Percentiles rank a stretch among this genome's conserved stretches.
phyloP scores from a whole-genome alignment of 2,329 filamentous ascomycete species.

The Diplodia intermedia region DNA sequence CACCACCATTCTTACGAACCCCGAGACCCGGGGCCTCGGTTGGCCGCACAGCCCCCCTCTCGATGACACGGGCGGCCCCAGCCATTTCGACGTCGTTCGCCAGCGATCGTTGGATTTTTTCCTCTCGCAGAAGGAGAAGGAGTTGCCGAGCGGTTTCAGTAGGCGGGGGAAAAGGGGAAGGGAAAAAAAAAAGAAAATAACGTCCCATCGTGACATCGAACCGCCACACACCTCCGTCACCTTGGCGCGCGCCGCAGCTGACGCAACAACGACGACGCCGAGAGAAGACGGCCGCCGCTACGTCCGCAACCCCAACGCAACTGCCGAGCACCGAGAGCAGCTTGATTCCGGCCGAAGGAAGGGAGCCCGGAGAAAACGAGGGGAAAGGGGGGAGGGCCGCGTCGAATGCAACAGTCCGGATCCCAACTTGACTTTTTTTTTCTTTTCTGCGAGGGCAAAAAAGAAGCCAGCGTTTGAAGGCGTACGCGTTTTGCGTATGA shows the following conservation, averaged over 20 bases:
- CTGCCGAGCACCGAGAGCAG: neutral
- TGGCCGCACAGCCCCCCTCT: too few relatives aligned
- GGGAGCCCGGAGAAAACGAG: neutral
- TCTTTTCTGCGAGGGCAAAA: neutral
- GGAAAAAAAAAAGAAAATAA: too few relatives aligned
- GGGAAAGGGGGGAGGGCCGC: neutral
- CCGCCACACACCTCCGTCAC: neutral
- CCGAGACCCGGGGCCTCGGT: neutral
- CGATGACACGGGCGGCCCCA: too few relatives aligned
- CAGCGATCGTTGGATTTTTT: too few relatives aligned
- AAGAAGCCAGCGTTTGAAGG: neutral
- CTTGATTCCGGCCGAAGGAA: neutral
- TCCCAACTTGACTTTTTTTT: neutral
- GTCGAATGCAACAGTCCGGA: neutral
- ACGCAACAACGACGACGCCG: neutral
- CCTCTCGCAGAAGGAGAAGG: too few relatives aligned
- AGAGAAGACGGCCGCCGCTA: neutral
- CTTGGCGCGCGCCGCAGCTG: too few relatives aligned
- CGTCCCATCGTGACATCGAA: neutral
- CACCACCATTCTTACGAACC: too few relatives aligned
- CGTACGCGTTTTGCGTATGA: neutral
- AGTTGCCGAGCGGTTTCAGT: neutral
- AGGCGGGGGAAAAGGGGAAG: neutral
- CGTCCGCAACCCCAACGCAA: neutral
- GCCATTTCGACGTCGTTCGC: too few relatives aligned